Evolutionary conservation across 495 filamentous ascomycete genomes (phyloP), one percentile per base, ranked within the genome.

Genomic region (Aspergillus taichungensis): DNA sequence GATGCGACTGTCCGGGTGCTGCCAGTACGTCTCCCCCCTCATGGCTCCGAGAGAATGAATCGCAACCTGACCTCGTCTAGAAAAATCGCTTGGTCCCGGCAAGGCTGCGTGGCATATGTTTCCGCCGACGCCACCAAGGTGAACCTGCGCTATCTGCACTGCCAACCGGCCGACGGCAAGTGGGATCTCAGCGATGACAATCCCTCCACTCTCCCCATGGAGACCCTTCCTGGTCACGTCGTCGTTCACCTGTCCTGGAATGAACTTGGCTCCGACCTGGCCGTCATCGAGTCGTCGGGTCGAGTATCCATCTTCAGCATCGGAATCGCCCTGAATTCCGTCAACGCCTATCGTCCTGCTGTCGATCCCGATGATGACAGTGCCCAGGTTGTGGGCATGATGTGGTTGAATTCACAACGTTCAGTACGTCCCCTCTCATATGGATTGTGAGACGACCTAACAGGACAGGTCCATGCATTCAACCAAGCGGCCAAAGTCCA

Each of bases 61-160:
- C 33, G 1, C 33, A 10, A 13, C 35, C 59, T 60, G 49, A 69
- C 37, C 30, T 13, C 30, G 2, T 43, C 10, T 53, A 95, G 88
- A 53, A 83, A 77, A 49, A 76, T 96, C 42, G 83, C 83, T 39
- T 97, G 94, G 94, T 95, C 92, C 12, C 87, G 83, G 45, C 71
- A 80, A 56, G 92, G 92, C 44, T 88, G 81, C 54, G 85, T 97
- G 60, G 91, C 91, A 28, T 82, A 82, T 45, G 84, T 97, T 53
- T 76, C 81, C 14, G 62, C 75, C n/a, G 79, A 86, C 60, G 82
- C 84, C 14, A 72, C 72, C 14, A 71, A 69, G 6, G 68, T 96
- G 29, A 77, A 82, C 47, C 67, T 94, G 9, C 78, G 82, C 39
- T 80, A 85, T 60, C 71, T 97, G 7, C 73, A 76, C 24, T 84